Percentiles rank a stretch among this genome's conserved stretches.
Evolutionary conservation across 2,329 filamentous ascomycete genomes (phyloP).

Genomic region (Microcyclospora tardicrescens): DNA sequence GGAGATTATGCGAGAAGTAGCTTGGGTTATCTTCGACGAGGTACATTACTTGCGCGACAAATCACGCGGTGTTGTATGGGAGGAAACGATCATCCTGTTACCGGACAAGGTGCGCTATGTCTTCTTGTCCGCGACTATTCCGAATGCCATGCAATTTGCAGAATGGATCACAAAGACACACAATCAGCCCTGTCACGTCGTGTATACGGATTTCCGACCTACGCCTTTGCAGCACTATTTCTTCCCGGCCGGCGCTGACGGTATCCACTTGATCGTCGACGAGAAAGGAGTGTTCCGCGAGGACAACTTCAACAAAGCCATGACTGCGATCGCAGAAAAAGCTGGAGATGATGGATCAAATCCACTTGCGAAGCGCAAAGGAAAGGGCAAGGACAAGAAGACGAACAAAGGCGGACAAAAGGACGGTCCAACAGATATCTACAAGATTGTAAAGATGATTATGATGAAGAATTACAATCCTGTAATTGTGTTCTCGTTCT

Average conservation of each 20-base stretch:
- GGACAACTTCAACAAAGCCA: conserved; percentile 93
- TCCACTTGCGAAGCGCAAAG: conserved; percentile 64
- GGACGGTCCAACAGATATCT: conserved; percentile 66
- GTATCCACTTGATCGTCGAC: conserved; percentile 88
- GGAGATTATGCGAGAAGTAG: conserved; percentile 98
- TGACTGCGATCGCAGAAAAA: conserved; percentile 77
- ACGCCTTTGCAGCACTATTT: conserved; percentile 97
- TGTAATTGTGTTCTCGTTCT: conserved; percentile 98
- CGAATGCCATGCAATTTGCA: conserved; percentile 97
- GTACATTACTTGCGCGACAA: conserved; percentile 98
- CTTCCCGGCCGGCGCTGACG: conserved; percentile 82
- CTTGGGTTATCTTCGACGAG: conserved; percentile 97
- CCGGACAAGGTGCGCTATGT: conserved; percentile 99
- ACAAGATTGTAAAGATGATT: conserved; percentile 98
- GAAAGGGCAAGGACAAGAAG: conserved; percentile 84
- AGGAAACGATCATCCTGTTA: conserved; percentile 95
- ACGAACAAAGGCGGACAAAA: conserved; percentile 72
- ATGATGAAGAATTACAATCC: conserved; percentile 96
- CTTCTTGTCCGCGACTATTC: conserved; percentile 94
- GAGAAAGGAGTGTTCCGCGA: conserved; percentile 95
- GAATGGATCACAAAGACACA: conserved; percentile 99
- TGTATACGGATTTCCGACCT: conserved; percentile 96
- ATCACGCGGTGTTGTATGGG: conserved; percentile 88
- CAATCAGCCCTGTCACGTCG: conserved; percentile 93
- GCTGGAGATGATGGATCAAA: conserved; percentile 76